Percentiles rank a stretch among this genome's conserved stretches.
Conservation (phyloP, 257 asterid species). For the Echites panduratus region DNA sequence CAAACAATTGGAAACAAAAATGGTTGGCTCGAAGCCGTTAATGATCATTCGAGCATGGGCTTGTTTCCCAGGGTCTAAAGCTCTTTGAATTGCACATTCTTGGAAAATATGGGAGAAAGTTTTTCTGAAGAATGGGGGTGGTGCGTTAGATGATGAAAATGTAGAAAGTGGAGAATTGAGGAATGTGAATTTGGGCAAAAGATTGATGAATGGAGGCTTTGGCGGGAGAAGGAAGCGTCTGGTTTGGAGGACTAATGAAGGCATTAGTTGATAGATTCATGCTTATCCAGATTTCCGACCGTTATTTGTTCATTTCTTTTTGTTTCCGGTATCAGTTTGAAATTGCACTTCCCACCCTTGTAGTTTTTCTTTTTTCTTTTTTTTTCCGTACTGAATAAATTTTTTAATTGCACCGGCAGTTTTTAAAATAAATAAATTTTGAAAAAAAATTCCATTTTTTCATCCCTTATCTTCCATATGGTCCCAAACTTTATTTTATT, state of each 20-base stretch:
- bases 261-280: constrained; percentile 49
- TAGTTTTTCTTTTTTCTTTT: too few relatives aligned
- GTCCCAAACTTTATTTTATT: too few relatives aligned
- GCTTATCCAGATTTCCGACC: constrained; percentile 34
- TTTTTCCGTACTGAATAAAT: too few relatives aligned
- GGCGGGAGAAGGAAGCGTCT: constrained; percentile 24
- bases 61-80: constrained; percentile 52
- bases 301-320: neutral
- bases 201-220: constrained; percentile 18
- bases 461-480: too few relatives aligned
- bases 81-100: constrained; percentile 49
- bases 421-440: too few relatives aligned
- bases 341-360: too few relatives aligned
- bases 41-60: constrained; percentile 69
- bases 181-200: constrained; percentile 9
- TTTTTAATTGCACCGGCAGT: too few relatives aligned
- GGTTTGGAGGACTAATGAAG: constrained; percentile 26
- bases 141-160: constrained; percentile 20
- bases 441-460: too few relatives aligned
- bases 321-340: too few relatives aligned
- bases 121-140: constrained; percentile 24
- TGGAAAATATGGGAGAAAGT: constrained; percentile 66
- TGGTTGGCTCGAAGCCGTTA: constrained; percentile 65
- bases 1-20: constrained; percentile 72
- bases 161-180: constrained; percentile 24